Percentiles rank a stretch among this genome's conserved stretches.
Conservation (phyloP, 768 basidiomycete genomes). For the Suillus paluster region DNA sequence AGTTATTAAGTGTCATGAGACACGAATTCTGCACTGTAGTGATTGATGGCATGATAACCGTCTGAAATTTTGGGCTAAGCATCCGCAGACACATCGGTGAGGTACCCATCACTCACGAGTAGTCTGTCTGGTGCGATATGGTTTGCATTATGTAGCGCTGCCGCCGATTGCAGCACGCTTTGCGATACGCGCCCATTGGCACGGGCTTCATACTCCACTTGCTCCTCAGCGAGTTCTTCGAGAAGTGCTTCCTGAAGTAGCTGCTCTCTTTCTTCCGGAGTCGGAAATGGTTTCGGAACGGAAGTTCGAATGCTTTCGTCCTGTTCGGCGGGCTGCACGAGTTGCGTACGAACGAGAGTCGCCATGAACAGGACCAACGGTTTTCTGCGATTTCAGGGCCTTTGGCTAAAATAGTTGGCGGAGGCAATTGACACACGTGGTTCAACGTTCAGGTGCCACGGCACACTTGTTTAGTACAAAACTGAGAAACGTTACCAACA, state of each 20-base stretch:
- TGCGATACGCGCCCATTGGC: slow-evolving; percentile 4
- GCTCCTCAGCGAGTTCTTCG: slow-evolving; percentile 26
- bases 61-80: slow-evolving; percentile 36
- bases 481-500: neutral
- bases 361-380: slow-evolving; percentile 26
- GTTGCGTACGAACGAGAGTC: slow-evolving; percentile 27
- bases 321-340: slow-evolving; percentile 5
- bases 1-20: slow-evolving; percentile 71
- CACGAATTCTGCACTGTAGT: slow-evolving; percentile 74
- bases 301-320: slow-evolving; percentile 12
- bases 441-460: too few species aligned
- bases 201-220: slow-evolving; percentile 22
- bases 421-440: slow-evolving; percentile 4
- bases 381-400: neutral
- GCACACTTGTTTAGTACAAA: too few species aligned
- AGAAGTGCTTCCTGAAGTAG: slow-evolving; percentile 17
- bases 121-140: neutral
- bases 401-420: slow-evolving; percentile 6
- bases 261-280: slow-evolving; percentile 13
- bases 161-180: neutral
- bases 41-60: slow-evolving; percentile 74
- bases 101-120: neutral
- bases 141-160: neutral
- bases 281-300: slow-evolving; percentile 12
- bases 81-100: neutral